Base-by-base conservation (phyloP, 2,329 filamentous ascomycete species). In the Ceratocystis eucalypticola region DNA sequence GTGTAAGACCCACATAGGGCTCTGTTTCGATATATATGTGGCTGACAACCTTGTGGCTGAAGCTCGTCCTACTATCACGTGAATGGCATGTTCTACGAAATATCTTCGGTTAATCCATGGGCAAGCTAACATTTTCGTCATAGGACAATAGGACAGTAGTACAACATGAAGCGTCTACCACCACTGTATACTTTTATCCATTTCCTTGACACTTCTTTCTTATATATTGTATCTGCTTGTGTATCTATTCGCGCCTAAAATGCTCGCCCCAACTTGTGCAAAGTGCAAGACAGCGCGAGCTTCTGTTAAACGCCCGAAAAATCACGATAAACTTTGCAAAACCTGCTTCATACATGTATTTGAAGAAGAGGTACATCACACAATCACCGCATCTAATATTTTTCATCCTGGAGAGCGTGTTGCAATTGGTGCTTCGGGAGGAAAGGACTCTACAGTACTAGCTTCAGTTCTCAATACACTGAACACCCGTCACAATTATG, bases 361-460 rank as follows among this genome's bases (percentile, higher is more conserved):
- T 73, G 94, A 99, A 75, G 84, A 88, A 69, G 94, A 99, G 78
- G 86, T 96, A 61, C 92, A 97, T 74, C 88, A 96, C 73, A 97
- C 94, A 3, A 96, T 99, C 72, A 86, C 82, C 30, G 84, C 87
- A 1, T 90, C 88, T 20, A 78, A 81, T n/a, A 83, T 99, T 17
- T 99, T 99, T 76, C 79, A 80, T 57, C 85, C 82, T 1, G 93
- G 93, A 67, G 94, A 99, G 74, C 85, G 83, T 68, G 84, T 99
- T 48, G 95, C 94, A 6, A 96, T 99, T 72, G 95, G 94, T 55
- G 94, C 95, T 62, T 96, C 92, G 1, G 94, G 94, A 66, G 94
- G 94, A 71, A 99, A 99, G 77, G 94, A 99, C 75, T 96, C 91
- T 64, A 99, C 94, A 0, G 94, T 99, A 0, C 81, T 99, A 10